Conservation (phyloP, 2,329 filamentous ascomycete genomes). For the Cordyceps sp. region DNA sequence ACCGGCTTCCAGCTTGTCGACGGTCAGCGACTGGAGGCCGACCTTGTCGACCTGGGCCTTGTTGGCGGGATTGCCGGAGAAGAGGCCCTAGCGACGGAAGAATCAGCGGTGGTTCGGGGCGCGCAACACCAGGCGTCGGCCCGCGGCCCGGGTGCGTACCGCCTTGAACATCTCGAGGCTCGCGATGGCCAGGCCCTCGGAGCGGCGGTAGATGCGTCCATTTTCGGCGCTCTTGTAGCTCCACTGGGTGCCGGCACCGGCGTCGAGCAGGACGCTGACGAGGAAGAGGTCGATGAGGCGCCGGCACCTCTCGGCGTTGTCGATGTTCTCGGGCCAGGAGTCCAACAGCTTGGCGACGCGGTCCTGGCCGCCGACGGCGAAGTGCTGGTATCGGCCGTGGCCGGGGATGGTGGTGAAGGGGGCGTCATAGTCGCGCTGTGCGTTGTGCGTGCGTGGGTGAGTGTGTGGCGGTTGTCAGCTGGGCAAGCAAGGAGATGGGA, state of each 20-base stretch:
- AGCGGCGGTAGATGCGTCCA: slow-evolving; percentile 64
- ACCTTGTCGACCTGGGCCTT: slow-evolving; percentile 81
- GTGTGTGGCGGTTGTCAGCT: background rate
- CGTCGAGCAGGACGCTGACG: slow-evolving; percentile 66
- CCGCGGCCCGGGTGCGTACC: slow-evolving; percentile 13
- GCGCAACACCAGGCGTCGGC: background rate
- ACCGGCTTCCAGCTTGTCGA: slow-evolving; percentile 59
- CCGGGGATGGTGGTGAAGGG: slow-evolving; percentile 53
- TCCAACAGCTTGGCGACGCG: slow-evolving; percentile 54
- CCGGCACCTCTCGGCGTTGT: slow-evolving; percentile 57
- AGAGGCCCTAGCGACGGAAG: slow-evolving; percentile 42
- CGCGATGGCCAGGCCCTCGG: slow-evolving; percentile 70
- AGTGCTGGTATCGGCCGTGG: slow-evolving; percentile 77
- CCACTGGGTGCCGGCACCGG: slow-evolving; percentile 82
- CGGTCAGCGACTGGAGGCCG: slow-evolving; percentile 57
- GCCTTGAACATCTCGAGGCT: slow-evolving; percentile 84
- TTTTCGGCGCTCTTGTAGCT: slow-evolving; percentile 85
- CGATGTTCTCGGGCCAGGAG: slow-evolving; percentile 51
- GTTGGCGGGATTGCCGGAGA: slow-evolving; percentile 67
- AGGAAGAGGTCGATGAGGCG: slow-evolving; percentile 65
- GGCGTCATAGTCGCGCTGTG: slow-evolving; percentile 36
- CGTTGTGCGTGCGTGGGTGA: too few species aligned
- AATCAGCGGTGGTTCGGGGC: slow-evolving; percentile 4
- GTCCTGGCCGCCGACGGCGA: slow-evolving; percentile 62
- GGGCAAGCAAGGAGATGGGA: too few species aligned